phyloP scores from a whole-genome alignment of 371 early-diverging fungal species.

The Dichotomocladium elegans region DNA sequence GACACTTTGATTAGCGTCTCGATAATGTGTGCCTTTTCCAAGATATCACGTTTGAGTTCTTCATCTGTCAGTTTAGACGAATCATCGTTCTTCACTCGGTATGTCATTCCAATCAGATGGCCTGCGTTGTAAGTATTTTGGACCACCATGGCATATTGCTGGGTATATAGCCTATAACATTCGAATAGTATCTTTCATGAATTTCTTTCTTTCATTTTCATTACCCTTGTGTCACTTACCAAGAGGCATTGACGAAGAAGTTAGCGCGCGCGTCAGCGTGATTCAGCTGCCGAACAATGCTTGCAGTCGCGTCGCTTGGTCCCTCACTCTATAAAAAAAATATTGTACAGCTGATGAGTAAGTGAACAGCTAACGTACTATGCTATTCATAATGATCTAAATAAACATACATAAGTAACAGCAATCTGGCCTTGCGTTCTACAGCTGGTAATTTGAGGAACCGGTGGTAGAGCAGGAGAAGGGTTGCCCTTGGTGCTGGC shows the following conservation, averaged over 20 bases:
- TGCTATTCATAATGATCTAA: background rate
- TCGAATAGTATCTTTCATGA: background rate
- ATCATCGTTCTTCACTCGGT: conserved; percentile 46
- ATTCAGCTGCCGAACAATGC: conserved; percentile 43
- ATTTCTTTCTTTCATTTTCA: background rate
- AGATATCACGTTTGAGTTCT: conserved; percentile 40
- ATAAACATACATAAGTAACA: conserved; percentile 42
- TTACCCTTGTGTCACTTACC: conserved; percentile 13
- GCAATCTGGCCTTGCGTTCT: conserved; percentile 53
- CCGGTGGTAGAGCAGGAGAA: conserved; percentile 13
- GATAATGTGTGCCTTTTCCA: conserved; percentile 35
- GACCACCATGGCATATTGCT: conserved; percentile 48
- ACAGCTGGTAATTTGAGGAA: conserved; percentile 26
- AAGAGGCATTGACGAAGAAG: conserved; percentile 50
- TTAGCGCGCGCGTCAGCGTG: conserved; percentile 47
- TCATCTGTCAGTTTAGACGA: conserved; percentile 38
- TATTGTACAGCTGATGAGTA: background rate
- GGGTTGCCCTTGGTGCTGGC: background rate
- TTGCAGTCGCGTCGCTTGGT: conserved; percentile 50
- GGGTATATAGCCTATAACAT: conserved; percentile 24
- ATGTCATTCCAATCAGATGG: conserved; percentile 54
- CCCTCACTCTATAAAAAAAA: conserved; percentile 39
- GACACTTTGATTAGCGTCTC: conserved; percentile 36
- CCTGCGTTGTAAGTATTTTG: conserved; percentile 49
- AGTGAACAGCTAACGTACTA: no score